phyloP scores from a whole-genome alignment of 176 grass and related monocot species.

The Oryza meyeriana region DNA sequence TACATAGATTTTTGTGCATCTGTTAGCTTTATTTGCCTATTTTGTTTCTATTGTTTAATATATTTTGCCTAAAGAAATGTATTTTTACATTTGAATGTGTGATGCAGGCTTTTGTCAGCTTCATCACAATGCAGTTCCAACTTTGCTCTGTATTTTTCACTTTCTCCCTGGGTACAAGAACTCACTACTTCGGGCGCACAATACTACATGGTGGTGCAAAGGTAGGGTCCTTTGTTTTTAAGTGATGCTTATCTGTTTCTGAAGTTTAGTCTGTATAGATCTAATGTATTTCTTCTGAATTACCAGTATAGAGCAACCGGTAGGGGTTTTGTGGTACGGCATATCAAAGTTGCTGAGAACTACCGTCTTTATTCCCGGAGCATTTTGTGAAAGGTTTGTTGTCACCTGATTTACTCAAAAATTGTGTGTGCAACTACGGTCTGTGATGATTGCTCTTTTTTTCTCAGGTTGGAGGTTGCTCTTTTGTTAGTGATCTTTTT shows the following conservation, averaged over 20 bases:
- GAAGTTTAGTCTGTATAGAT: slow-evolving; percentile 11
- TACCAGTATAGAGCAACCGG: slow-evolving; percentile 87
- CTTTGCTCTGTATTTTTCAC: slow-evolving; percentile 94
- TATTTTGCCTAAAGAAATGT: neutral
- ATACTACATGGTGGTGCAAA: slow-evolving; percentile 95
- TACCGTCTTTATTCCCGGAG: slow-evolving; percentile 90
- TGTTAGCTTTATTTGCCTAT: slow-evolving; percentile 11
- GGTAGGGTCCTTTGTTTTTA: slow-evolving; percentile 32
- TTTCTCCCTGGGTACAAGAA: slow-evolving; percentile 92
- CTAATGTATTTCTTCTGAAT: neutral
- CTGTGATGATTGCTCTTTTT: slow-evolving; percentile 19
- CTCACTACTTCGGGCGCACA: slow-evolving; percentile 90
- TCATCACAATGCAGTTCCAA: slow-evolving; percentile 93
- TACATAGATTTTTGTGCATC: slow-evolving; percentile 16
- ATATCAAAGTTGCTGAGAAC: slow-evolving; percentile 96
- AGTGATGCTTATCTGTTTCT: neutral
- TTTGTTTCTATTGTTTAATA: neutral
- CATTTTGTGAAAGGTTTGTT: slow-evolving; percentile 96
- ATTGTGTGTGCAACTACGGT: neutral
- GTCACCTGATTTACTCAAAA: neutral
- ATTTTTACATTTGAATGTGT: slow-evolving; percentile 29
- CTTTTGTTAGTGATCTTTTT: slow-evolving; percentile 70
- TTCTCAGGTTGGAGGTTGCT: slow-evolving; percentile 83
- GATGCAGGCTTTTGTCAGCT: slow-evolving; percentile 76
- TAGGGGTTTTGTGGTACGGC: slow-evolving; percentile 81